Evolutionary conservation across 2,329 filamentous ascomycete species (phyloP).

Genomic region (Fragosphaeria purpurea): DNA sequence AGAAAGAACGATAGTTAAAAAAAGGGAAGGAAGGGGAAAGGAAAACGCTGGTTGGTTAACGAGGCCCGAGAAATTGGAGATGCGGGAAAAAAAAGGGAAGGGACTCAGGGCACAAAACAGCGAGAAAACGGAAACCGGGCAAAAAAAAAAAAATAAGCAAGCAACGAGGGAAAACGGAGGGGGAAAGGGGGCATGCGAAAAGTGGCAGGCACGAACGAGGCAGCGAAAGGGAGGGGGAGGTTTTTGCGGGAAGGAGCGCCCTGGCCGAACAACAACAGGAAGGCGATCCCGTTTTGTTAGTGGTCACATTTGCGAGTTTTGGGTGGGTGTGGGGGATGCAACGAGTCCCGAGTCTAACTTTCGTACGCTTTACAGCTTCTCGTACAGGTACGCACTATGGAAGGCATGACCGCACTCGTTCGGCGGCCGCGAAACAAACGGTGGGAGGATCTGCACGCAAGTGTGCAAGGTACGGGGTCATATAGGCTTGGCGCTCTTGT

Average conservation of each 20-base stretch:
- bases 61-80: conserved; percentile 3
- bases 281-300: too few relatives aligned
- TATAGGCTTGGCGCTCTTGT: too few relatives aligned
- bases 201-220: not conserved
- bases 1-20: not conserved
- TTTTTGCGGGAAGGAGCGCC: conserved; percentile 1
- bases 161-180: not conserved
- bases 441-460: too few relatives aligned
- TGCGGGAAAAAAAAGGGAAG: not conserved
- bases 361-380: too few relatives aligned
- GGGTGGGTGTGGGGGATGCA: too few relatives aligned
- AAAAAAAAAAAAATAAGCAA: conserved; percentile 1
- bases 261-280: not conserved
- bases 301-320: too few relatives aligned
- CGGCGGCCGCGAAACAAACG: too few relatives aligned
- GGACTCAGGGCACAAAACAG: not conserved
- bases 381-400: too few relatives aligned
- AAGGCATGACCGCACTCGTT: too few relatives aligned
- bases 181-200: not conserved
- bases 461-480: too few relatives aligned
- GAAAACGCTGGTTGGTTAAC: conserved; percentile 1
- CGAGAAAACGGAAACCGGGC: not conserved
- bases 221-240: not conserved
- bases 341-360: too few relatives aligned
- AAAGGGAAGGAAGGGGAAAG: not conserved